phyloP scores from a whole-genome alignment of 352 stramenopile genomes.

The Pythium monospermum region DNA sequence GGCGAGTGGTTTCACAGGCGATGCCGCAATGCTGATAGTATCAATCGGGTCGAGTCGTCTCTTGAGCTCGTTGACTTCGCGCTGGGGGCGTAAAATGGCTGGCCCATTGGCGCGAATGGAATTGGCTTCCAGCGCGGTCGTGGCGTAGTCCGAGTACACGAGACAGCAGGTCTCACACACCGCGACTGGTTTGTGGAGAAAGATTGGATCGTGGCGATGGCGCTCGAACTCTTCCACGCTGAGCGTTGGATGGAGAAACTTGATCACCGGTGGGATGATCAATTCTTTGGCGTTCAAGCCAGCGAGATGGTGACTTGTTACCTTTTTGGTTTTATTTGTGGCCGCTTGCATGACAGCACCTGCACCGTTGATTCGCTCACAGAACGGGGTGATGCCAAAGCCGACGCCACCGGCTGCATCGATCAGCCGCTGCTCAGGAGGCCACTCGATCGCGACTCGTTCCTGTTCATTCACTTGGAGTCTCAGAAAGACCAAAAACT shows the following conservation, averaged over 20 bases:
- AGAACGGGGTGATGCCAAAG: conserved; percentile 83
- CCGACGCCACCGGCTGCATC: conserved; percentile 88
- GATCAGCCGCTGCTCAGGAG: conserved; percentile 83
- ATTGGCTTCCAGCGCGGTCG: conserved; percentile 67
- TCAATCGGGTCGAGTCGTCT: conserved; percentile 38
- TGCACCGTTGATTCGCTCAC: conserved; percentile 17
- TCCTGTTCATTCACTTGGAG: conserved; percentile 38
- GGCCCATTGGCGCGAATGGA: conserved; percentile 53
- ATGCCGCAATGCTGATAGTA: conserved; percentile 16
- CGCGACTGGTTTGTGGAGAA: conserved; percentile 89
- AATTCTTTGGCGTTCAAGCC: conserved; percentile 46
- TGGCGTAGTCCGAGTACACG: conserved; percentile 89
- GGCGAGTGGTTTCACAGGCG: conserved; percentile 7
- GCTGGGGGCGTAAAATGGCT: conserved; percentile 56
- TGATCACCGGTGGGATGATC: conserved; percentile 90
- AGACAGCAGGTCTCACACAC: conserved; percentile 94
- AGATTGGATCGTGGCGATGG: conserved; percentile 91
- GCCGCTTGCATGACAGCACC: background rate
- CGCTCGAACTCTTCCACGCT: conserved; percentile 76
- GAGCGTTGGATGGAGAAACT: conserved; percentile 87
- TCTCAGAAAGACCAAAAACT: conserved; percentile 72
- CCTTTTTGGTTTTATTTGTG: background rate
- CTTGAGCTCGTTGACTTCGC: conserved; percentile 44
- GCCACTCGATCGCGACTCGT: conserved; percentile 78
- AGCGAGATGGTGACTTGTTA: conserved; percentile 3